Base-by-base conservation (phyloP, 148 eudicot genomes). In the Diospyros lotus region DNA sequence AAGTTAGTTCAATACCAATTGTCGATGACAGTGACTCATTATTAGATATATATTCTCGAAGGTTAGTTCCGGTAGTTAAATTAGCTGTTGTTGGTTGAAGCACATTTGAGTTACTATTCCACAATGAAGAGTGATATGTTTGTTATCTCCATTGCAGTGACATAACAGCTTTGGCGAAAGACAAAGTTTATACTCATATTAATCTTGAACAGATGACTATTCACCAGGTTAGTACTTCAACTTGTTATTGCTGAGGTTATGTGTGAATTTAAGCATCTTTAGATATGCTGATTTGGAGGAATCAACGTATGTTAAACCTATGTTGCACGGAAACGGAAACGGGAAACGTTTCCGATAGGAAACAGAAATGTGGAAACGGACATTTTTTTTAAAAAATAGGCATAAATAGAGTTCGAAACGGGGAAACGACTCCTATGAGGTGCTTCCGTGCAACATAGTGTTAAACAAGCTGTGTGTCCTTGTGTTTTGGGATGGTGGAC, bases 1-100 rank as follows among this genome's bases (percentile, higher is more conserved):
- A 87, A 82, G 88, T 89, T 59, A 89, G 93, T 77, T 81, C 93
- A 66, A 83, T 89, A 73, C 93, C 93, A 9, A 85, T 89, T 74
- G 90, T 89, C 69, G 93, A 89, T 73, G 90, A 83, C 60, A 83
- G 85, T 63, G 86, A 84, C 76, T 81, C 93, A 3, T 77, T 89
- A 68, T 72, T 89, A 74, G 90, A 87, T 74, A 75, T 89, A 65
- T 89, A 85, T 76, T 84, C 86, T 74, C 85, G 93, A 79, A 89
- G 93, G 93, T 87, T 58, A 69, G 83, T 73, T 75, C 40, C 77
- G 12, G 10, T 60, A 69, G 18, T 11, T 15, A 52, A 17, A 52
- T 50, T 13, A 63, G 45, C 9, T 4, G 18, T 12, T 58, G 12
- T 5, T 15, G 42, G 71, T 58, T 66, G 28, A 66, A 75, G 45